Base-by-base conservation (phyloP, 306 rosid species). In the Dryas octopetala region DNA sequence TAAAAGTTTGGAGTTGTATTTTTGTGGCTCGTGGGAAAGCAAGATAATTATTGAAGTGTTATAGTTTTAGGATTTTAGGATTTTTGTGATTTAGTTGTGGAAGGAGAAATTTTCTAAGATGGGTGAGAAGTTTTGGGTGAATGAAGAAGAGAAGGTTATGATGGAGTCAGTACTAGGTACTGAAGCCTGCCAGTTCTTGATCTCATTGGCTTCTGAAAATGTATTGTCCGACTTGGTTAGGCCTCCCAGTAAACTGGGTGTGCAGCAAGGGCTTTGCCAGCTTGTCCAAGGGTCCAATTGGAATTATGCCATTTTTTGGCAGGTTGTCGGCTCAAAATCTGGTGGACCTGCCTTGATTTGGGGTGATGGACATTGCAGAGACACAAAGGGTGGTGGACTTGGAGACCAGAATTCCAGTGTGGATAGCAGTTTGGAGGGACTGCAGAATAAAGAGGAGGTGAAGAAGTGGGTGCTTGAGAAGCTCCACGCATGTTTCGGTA, bases 251-350 rank as follows among this genome's bases (percentile, higher is more conserved):
- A 91, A 95, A 1, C 15, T 54, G 66, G 84, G 82, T 47, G 75
- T 80, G 44, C 95, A 81, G 47, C 85, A 80, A 57, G 86, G 89
- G 68, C 65, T 96, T 48, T 78, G 77, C 73, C 93, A 92, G 70
- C 75, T 96, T 79, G 87, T 90, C 62, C 86, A 89, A 65, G 87
- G 79, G 28, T 89, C 97, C 17, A 81, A 76, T 83, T 95, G 97
- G 96, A 86, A 86, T 19, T 95, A 95, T 11, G 93, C 86, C 15
- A 71, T 95, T 76, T 91, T 89, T 79, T 95, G 98, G 98, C 93
- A 82, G 81, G 89, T 83, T 71, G 91, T 78, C 13, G 85, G 80
- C 66, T 81, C 82, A 87, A 96, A 92, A 76, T 90, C 97, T 6
- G 97, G 98, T 28, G 89, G 88, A 9, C 85, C 84, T 79, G 86